Base-by-base conservation (phyloP, 768 basidiomycete species). In the Tulasnella calospora region DNA sequence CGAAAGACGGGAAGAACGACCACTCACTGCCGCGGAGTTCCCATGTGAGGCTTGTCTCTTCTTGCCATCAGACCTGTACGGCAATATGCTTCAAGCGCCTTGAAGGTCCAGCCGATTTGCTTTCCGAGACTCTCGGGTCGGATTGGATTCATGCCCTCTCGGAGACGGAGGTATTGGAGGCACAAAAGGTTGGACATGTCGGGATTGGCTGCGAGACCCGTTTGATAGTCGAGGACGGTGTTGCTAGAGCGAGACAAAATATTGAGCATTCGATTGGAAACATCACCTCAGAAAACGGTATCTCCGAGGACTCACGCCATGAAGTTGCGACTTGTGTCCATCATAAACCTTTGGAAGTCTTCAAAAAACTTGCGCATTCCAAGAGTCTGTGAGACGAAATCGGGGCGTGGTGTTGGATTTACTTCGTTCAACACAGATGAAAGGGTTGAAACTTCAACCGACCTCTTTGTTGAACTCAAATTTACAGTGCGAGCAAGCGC, bases 381-480 rank as follows among this genome's bases (percentile, higher is more conserved):
- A 44, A 76, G 75, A 33, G 74, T 47, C 74, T 75, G 27, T 17
- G 4, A 41, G 0, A 33, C 30, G n/a, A 4, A 10, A 40, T 3
- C 3, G 38, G 38, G 38, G 10, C n/a, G n/a, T n/a, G n/a, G n/a
- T n/a, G 38, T 40, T 10, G 10, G 38, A 40, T 40, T 40, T 10
- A 35, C 38, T 40, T 40, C 38, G 38, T 13, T 27, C 33, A 13
- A 35, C 61, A 35, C 61, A 12, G n/a, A 30, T 33, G 0, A 40
- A 13, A 72, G n/a, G 15, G 17, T 10, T 6, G 15, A 23, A 12
- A 17, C 4, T 30, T 1, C 2, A 35, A 7, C 67, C 4, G 35
- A 79, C 80, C 80, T 81, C 80, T 21, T 55, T 74, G 70, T 41
- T 76, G 47, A 79, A 77, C 6, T n/a, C 9, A 15, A 61, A 33